These are phyloP conservation scores for Diddensiella caesifluorescens DNA, from an alignment of 805 yeast genomes.

Conservation along the genomic window DNA sequence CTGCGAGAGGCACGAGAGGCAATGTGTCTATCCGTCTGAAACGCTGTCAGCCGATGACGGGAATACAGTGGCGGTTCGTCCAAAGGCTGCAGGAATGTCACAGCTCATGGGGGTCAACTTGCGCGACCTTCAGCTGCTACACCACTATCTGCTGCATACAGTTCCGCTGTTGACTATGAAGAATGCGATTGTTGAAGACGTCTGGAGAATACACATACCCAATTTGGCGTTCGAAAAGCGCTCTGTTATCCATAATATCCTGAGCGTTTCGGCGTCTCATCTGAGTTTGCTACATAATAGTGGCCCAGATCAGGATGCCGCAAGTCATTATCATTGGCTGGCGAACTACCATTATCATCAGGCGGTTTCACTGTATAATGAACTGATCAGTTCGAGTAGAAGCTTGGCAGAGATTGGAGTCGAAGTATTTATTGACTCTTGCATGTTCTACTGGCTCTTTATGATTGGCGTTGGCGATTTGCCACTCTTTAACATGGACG, in stretches of 20 bases:
- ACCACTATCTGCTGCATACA: constrained; percentile 2
- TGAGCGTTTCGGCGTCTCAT: constrained; percentile 5
- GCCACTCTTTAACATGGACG: neutral
- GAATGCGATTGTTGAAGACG: neutral
- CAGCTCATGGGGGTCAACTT: constrained; percentile 3
- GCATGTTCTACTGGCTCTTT: constrained; percentile 5
- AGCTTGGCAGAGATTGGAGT: neutral
- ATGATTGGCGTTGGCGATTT: neutral
- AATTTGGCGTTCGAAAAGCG: constrained; percentile 1
- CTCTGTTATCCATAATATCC: constrained; percentile 4
- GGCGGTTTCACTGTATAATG: neutral
- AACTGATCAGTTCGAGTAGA: neutral
- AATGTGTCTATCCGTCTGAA: constrained; percentile 1
- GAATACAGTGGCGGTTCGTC: neutral
- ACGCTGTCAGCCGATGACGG: neutral
- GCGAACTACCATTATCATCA: constrained; percentile 3
- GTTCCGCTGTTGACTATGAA: neutral
- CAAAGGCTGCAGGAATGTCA: neutral
- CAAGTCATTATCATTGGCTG: constrained; percentile 4
- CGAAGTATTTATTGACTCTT: neutral
- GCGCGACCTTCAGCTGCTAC: constrained; percentile 6
- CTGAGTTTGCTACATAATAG: neutral
- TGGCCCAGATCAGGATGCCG: neutral
- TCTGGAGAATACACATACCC: constrained; percentile 5
- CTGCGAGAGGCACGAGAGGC: constrained; percentile 3